Conservation (phyloP, 1,139 yeast genomes). For the Geotrichum restrictum region DNA sequence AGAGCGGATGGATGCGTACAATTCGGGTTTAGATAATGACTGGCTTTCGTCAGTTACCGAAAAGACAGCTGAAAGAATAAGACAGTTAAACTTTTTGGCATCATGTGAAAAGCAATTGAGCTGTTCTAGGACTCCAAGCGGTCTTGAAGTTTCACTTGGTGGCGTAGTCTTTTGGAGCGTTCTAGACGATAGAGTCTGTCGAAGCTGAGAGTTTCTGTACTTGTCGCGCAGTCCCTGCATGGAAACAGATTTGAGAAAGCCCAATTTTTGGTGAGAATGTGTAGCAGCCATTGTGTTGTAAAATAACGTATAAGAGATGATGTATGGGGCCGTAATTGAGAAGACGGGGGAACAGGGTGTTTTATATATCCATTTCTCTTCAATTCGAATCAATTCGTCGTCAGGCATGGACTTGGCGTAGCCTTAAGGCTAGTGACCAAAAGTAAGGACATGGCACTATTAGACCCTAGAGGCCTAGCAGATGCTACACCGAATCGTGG, state of each 20-base stretch:
- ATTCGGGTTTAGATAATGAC: background rate
- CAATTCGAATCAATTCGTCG: no score
- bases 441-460: no score
- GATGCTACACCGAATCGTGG: no score
- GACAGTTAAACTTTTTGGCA: background rate
- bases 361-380: no score
- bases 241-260: slow-evolving; percentile 1
- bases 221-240: slow-evolving; percentile 5
- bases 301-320: no score
- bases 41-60: background rate
- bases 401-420: no score
- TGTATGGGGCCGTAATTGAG: no score
- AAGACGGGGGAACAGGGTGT: no score
- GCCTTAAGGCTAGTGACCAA: no score
- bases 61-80: slow-evolving; percentile 7
- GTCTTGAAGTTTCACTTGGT: background rate
- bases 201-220: background rate
- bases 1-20: slow-evolving; percentile 7
- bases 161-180: background rate
- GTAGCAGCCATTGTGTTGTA: background rate
- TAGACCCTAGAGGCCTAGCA: no score
- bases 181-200: background rate
- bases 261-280: background rate
- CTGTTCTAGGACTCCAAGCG: background rate
- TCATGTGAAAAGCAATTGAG: background rate